Conservation (phyloP, 1,284 basidiomycete genomes). For the Ceratobasidium sp. region DNA sequence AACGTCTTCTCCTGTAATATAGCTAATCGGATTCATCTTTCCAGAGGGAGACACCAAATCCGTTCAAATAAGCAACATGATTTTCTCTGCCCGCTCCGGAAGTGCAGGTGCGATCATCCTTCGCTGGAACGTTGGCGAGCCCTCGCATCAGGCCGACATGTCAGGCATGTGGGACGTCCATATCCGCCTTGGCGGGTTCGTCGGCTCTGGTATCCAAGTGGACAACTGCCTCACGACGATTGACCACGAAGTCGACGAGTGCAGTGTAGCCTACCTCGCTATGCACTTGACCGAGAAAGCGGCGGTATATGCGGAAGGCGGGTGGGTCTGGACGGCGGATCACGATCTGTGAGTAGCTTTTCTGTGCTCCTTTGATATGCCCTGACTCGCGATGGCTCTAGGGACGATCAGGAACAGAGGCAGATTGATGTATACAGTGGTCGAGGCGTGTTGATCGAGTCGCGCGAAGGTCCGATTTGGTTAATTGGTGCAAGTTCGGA, state of each 20-base stretch:
- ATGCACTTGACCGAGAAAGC: slow-evolving; percentile 69
- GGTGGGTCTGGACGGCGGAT: slow-evolving; percentile 84
- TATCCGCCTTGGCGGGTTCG: slow-evolving; percentile 60
- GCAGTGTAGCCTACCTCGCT: slow-evolving; percentile 69
- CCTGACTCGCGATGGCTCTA: slow-evolving; percentile 35
- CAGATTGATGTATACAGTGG: slow-evolving; percentile 75
- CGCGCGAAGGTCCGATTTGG: slow-evolving; percentile 51
- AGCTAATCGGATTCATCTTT: neutral
- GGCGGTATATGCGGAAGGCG: slow-evolving; percentile 62
- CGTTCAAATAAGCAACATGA: slow-evolving; percentile 69
- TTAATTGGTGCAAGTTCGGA: slow-evolving; percentile 56
- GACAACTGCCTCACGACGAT: slow-evolving; percentile 58
- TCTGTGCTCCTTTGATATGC: neutral
- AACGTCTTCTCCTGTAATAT: neutral
- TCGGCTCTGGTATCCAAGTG: slow-evolving; percentile 66
- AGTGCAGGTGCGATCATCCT: slow-evolving; percentile 74
- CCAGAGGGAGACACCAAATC: slow-evolving; percentile 59
- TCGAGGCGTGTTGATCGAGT: slow-evolving; percentile 77
- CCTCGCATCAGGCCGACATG: slow-evolving; percentile 62
- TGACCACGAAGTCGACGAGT: slow-evolving; percentile 57
- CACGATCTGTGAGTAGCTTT: slow-evolving; percentile 57
- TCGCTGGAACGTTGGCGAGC: slow-evolving; percentile 76
- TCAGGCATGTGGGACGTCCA: slow-evolving; percentile 80
- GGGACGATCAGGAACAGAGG: slow-evolving; percentile 12
- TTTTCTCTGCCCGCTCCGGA: slow-evolving; percentile 51